These are phyloP conservation scores for Sisymbrium irio DNA, from an alignment of 345 rosid species.

Conservation along the genomic window DNA sequence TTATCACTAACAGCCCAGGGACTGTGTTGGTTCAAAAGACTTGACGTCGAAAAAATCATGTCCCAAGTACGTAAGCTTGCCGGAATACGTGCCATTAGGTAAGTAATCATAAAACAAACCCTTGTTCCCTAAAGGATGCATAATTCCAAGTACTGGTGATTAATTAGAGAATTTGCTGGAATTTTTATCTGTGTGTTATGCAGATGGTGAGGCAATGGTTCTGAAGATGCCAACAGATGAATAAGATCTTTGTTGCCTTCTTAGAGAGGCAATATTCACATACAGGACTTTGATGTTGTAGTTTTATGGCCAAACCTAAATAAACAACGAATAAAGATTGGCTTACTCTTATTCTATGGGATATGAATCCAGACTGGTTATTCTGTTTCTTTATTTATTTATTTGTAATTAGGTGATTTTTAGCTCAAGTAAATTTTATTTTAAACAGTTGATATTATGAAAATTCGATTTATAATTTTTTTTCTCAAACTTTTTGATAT, in stretches of 20 bases:
- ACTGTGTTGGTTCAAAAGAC: constrained; percentile 45
- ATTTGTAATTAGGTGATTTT: too few species aligned
- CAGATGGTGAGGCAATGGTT: constrained; percentile 30
- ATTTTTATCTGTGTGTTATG: neutral
- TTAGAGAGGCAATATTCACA: constrained; percentile 16
- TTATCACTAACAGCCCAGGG: constrained; percentile 59
- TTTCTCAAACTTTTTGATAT: too few species aligned
- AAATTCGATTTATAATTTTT: too few species aligned
- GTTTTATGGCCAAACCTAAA: constrained; percentile 4
- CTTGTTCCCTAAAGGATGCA: neutral
- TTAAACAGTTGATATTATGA: too few species aligned
- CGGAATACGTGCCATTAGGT: constrained; percentile 55
- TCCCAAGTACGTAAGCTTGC: constrained; percentile 80
- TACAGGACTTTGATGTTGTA: constrained; percentile 14
- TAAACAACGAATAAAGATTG: constrained; percentile 16
- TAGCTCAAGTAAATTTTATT: too few species aligned
- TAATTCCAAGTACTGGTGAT: neutral
- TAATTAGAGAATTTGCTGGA: neutral
- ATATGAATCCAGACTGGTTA: too few species aligned
- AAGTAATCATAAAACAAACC: constrained; percentile 27
- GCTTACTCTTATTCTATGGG: neutral
- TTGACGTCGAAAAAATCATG: constrained; percentile 53
- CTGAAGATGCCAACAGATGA: constrained; percentile 33
- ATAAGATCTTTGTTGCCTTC: neutral
- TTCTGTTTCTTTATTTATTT: too few species aligned